Evolutionary conservation across 306 rosid genomes (phyloP).

Genomic region (Castanopsis chinensis): DNA sequence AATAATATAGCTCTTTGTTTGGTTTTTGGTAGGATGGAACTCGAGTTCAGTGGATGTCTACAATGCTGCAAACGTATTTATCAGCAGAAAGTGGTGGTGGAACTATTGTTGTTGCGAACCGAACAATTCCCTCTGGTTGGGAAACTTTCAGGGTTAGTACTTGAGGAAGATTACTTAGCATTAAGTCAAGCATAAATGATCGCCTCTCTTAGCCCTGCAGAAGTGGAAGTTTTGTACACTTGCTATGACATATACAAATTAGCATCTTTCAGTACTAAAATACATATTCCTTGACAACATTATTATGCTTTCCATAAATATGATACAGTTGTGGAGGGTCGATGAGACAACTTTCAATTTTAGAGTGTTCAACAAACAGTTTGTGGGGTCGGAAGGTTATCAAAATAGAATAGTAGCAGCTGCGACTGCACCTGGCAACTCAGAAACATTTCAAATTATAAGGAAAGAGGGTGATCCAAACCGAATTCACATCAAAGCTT

Average conservation of each 20-base stretch:
- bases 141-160: conserved; percentile 61
- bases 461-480: conserved; percentile 42
- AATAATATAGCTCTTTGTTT: neutral
- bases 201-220: too few relatives aligned
- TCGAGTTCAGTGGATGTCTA: conserved; percentile 53
- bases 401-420: conserved; percentile 31
- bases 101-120: conserved; percentile 44
- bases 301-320: neutral
- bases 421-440: conserved; percentile 29
- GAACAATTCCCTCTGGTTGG: conserved; percentile 42
- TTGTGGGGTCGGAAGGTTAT: conserved; percentile 35
- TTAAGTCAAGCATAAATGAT: neutral
- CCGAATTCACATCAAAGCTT: conserved; percentile 46
- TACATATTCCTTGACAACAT: neutral
- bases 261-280: neutral
- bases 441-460: conserved; percentile 51
- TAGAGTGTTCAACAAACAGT: conserved; percentile 52
- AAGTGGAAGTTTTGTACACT: too few relatives aligned
- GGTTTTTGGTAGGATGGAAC: conserved; percentile 59
- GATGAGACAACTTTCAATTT: conserved; percentile 51
- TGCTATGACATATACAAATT: too few relatives aligned
- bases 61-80: conserved; percentile 47
- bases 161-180: neutral
- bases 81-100: conserved; percentile 59
- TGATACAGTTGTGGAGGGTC: conserved; percentile 61